A percentile compares a stretch with the other conserved stretches of the same genome.
Conservation (phyloP, 306 rosid species). For the Medicago truncatula region DNA sequence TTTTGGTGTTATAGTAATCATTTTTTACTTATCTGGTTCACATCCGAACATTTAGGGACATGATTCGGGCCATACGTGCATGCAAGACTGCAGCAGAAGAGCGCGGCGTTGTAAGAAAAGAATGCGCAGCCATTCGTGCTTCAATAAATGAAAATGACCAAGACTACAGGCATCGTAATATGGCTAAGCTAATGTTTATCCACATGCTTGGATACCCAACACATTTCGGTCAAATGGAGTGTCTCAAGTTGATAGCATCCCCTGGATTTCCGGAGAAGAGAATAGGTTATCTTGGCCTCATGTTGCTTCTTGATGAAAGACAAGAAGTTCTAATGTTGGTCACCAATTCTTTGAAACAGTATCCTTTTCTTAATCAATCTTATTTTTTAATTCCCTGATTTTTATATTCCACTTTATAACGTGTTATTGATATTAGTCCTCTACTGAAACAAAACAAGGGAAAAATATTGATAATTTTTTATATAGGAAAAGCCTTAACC, state of each 20-base stretch:
- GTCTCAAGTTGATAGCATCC: conserved; percentile 93
- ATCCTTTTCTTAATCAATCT: conserved; percentile 57
- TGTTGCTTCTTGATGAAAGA: conserved; percentile 99
- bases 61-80: conserved; percentile 98
- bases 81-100: conserved; percentile 99
- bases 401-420: conserved; percentile 26
- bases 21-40: conserved; percentile 40
- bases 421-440: conserved; percentile 30
- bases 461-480: conserved; percentile 31
- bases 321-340: conserved; percentile 99
- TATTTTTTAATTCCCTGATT: conserved; percentile 22
- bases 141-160: conserved; percentile 88
- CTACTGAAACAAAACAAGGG: conserved; percentile 41
- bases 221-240: conserved; percentile 99
- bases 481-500: conserved; percentile 65
- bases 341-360: conserved; percentile 98
- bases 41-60: conserved; percentile 72
- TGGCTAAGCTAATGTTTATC: conserved; percentile 98
- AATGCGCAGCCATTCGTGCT: conserved; percentile 97
- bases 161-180: conserved; percentile 88
- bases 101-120: conserved; percentile 95
- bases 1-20: not conserved
- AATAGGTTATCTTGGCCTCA: conserved; percentile 97
- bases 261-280: conserved; percentile 99
- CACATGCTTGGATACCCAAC: conserved; percentile 99